Evolutionary conservation across 768 basidiomycete genomes (phyloP), one percentile per base, ranked within the genome.

Genomic region (Boletus reticulatus): DNA sequence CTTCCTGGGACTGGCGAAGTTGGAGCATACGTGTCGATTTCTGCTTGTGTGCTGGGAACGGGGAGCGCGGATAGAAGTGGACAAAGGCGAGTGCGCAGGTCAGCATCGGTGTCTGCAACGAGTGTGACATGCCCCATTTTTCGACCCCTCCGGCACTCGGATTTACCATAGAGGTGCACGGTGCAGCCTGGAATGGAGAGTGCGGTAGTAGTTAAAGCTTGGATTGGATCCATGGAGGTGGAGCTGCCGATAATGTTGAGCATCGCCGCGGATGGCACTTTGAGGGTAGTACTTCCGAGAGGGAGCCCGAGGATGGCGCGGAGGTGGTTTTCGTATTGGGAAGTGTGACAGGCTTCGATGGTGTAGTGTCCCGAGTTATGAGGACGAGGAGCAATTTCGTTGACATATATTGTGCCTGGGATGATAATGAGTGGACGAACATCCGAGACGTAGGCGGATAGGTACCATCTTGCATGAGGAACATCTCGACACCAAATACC

Each of bases 341-440:
- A 98, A 3, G 94, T 92, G 62, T 92, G 80, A 71, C 94, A 98
- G 0, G 96, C 94, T 75, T 98, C 97, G 67, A 98, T 98, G 29
- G 95, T 97, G 72, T 98, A 96, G 70, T 99, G 97, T 0, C 96
- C 97, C 10, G 95, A 98, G 75, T 98, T 99, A 71, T 99, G 97
- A 2, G 97, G 96, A 17, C 97, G 84, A 13, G 97, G 97, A 0
- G 97, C 97, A 57, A 99, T 96, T 75, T 99, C 97, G 72, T 99
- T 99, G 59, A 99, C 82, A 55, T 85, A 84, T 1, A 98, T 80
- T 1, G 77, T 71, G 13, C 89, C 94, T 95, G 61, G 6, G 14
- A 4, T 27, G 29, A 13, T 16, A 16, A n/a, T 53, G 32, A 16
- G 45, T 31, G 4, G 9, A 7, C n/a, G 27, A 6, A 14, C 19